Conservation (phyloP, 2,329 filamentous ascomycete species). For the Furcasterigmium sp. region DNA sequence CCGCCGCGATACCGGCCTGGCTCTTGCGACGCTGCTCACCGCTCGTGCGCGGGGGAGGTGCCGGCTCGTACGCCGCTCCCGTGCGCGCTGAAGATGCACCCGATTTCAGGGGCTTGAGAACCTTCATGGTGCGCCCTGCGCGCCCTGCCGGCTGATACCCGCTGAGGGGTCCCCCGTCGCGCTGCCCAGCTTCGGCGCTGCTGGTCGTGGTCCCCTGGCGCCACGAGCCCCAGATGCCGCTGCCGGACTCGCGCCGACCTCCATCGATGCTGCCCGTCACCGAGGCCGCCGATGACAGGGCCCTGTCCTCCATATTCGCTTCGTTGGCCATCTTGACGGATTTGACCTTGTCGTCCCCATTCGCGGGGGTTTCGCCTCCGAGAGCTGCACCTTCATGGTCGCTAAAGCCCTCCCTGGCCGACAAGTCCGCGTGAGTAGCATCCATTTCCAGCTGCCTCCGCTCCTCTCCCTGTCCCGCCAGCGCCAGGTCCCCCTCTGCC, state of each 20-base stretch:
- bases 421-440: slow-evolving; percentile 22
- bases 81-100: slow-evolving; percentile 37
- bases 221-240: slow-evolving; percentile 68
- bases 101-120: slow-evolving; percentile 73
- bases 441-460: slow-evolving; percentile 19
- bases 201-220: slow-evolving; percentile 48
- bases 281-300: slow-evolving; percentile 1
- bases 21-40: slow-evolving; percentile 51
- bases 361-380: too few species aligned
- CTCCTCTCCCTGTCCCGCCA: not conserved
- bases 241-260: slow-evolving; percentile 39
- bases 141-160: slow-evolving; percentile 66
- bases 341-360: too few species aligned
- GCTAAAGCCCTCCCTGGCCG: slow-evolving; percentile 23
- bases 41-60: slow-evolving; percentile 36
- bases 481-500: not conserved
- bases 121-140: slow-evolving; percentile 72
- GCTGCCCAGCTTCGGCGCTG: slow-evolving; percentile 46
- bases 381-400: too few species aligned
- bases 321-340: not conserved
- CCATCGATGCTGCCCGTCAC: slow-evolving; percentile 7
- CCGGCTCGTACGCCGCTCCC: slow-evolving; percentile 47
- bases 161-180: slow-evolving; percentile 49
- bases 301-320: not conserved
- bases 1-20: slow-evolving; percentile 23